phyloP scores from a whole-genome alignment of 768 basidiomycete genomes.

The Gloeopeniophorella convolvens region DNA sequence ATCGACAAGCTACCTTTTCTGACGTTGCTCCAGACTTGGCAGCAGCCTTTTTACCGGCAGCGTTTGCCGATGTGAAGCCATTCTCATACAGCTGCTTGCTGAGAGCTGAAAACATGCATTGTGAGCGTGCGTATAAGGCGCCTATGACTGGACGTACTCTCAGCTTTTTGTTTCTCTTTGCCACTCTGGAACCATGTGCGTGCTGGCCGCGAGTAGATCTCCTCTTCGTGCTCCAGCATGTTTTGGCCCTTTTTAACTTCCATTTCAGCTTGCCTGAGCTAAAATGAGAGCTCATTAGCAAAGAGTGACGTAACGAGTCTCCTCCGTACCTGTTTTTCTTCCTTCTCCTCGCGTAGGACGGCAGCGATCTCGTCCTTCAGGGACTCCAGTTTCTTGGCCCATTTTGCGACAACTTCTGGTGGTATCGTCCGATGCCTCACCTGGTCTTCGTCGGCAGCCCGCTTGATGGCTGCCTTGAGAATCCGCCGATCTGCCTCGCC shows the following conservation, averaged over 20 bases:
- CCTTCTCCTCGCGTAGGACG: conserved; percentile 86
- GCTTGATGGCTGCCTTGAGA: conserved; percentile 93
- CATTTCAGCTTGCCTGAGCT: conserved; percentile 93
- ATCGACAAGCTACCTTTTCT: conserved; percentile 26
- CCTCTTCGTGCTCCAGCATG: conserved; percentile 85
- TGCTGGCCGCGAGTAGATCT: conserved; percentile 90
- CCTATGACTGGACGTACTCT: conserved; percentile 44
- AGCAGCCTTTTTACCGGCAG: conserved; percentile 32
- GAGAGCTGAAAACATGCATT: conserved; percentile 39
- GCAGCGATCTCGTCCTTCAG: conserved; percentile 73
- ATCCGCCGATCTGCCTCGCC: conserved; percentile 95
- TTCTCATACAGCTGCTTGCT: conserved; percentile 73
- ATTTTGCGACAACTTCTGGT: conserved; percentile 62
- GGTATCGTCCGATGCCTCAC: conserved; percentile 87
- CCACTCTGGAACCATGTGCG: conserved; percentile 97
- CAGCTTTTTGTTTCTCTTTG: conserved; percentile 74
- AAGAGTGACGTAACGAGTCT: conserved; percentile 6
- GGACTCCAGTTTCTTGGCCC: conserved; percentile 59
- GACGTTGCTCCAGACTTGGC: conserved; percentile 26
- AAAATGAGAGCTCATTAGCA: conserved; percentile 14
- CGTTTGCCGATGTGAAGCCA: conserved; percentile 34
- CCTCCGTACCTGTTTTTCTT: conserved; percentile 75
- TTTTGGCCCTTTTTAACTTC: conserved; percentile 93
- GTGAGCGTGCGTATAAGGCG: conserved; percentile 1
- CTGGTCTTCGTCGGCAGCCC: conserved; percentile 68